Percentiles rank a stretch among this genome's conserved stretches.
These are phyloP conservation scores for Didymellaceae sp. DNA, from an alignment of 2,329 filamentous ascomycete genomes.

Conservation along the genomic window DNA sequence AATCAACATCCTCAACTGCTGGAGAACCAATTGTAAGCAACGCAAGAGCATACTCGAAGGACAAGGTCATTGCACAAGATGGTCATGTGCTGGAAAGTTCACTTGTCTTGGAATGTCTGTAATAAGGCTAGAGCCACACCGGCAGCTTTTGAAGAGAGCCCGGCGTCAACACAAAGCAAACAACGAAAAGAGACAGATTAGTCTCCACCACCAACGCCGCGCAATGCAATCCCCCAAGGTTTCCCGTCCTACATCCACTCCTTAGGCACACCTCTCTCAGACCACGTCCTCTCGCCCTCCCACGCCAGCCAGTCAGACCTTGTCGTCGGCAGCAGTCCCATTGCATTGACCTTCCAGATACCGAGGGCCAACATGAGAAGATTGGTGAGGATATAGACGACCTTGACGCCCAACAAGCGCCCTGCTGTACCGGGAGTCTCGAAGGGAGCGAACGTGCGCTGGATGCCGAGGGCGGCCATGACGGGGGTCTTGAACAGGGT, in stretches of 20 bases:
- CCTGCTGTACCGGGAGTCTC: constrained; percentile 79
- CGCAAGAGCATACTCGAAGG: too few species aligned
- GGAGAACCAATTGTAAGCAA: too few species aligned
- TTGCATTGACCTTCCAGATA: constrained; percentile 94
- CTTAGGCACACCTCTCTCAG: constrained; percentile 44
- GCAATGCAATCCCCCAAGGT: constrained; percentile 5
- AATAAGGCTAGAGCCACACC: too few species aligned
- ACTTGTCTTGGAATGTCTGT: too few species aligned
- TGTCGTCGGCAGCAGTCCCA: constrained; percentile 96
- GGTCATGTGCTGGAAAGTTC: too few species aligned
- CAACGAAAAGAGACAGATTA: too few species aligned
- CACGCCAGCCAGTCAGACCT: constrained; percentile 97
- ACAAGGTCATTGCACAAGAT: too few species aligned
- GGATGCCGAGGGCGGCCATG: constrained; percentile 80
- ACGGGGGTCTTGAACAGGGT: constrained; percentile 99
- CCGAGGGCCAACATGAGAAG: constrained; percentile 82
- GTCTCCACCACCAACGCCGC: constrained; percentile 9
- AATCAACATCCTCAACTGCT: too few species aligned
- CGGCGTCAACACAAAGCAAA: too few species aligned
- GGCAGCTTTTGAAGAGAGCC: too few species aligned
- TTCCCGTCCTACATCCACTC: constrained; percentile 39
- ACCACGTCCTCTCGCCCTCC: constrained; percentile 72
- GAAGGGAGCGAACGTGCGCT: constrained; percentile 88
- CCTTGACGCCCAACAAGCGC: constrained; percentile 81
- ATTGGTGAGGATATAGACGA: constrained; percentile 88